Evolutionary conservation across 306 rosid species (phyloP).

Genomic region (Castanea crenata): DNA sequence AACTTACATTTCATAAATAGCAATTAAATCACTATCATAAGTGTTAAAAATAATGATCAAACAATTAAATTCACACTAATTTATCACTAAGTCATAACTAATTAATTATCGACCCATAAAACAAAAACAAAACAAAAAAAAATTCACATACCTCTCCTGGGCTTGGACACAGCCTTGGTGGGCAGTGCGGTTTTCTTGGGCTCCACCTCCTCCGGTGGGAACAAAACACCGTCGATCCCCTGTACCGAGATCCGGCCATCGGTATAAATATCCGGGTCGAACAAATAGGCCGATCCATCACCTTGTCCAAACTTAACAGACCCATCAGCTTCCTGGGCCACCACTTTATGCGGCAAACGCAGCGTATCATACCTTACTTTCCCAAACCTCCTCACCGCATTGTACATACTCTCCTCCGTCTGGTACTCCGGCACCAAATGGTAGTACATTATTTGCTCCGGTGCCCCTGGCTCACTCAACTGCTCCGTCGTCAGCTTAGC

Average conservation of each 20-base stretch:
- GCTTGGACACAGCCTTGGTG: slow-evolving; percentile 53
- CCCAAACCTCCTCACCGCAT: slow-evolving; percentile 75
- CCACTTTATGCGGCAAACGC: slow-evolving; percentile 65
- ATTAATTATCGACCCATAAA: not conserved
- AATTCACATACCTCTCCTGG: slow-evolving; percentile 68
- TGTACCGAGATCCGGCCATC: slow-evolving; percentile 83
- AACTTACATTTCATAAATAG: slow-evolving; percentile 11
- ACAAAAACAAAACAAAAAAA: not conserved
- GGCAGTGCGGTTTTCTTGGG: slow-evolving; percentile 49
- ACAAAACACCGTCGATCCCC: slow-evolving; percentile 75
- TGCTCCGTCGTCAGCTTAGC: slow-evolving; percentile 81
- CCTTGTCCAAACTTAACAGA: slow-evolving; percentile 74
- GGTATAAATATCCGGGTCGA: slow-evolving; percentile 79
- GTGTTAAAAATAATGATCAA: not conserved
- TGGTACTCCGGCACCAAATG: slow-evolving; percentile 80
- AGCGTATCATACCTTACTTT: slow-evolving; percentile 67
- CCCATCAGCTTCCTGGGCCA: slow-evolving; percentile 77
- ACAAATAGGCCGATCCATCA: slow-evolving; percentile 70
- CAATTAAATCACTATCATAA: slow-evolving; percentile 22
- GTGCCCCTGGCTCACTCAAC: slow-evolving; percentile 87
- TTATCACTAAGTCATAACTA: no score
- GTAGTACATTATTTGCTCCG: slow-evolving; percentile 80
- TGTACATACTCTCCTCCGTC: slow-evolving; percentile 88
- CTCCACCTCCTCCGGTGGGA: slow-evolving; percentile 47
- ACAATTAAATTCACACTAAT: no score